Evolutionary conservation across 208 protist genomes (phyloP), one percentile per base, ranked within the genome.

Genomic region (Acanthamoeba sp.): DNA sequence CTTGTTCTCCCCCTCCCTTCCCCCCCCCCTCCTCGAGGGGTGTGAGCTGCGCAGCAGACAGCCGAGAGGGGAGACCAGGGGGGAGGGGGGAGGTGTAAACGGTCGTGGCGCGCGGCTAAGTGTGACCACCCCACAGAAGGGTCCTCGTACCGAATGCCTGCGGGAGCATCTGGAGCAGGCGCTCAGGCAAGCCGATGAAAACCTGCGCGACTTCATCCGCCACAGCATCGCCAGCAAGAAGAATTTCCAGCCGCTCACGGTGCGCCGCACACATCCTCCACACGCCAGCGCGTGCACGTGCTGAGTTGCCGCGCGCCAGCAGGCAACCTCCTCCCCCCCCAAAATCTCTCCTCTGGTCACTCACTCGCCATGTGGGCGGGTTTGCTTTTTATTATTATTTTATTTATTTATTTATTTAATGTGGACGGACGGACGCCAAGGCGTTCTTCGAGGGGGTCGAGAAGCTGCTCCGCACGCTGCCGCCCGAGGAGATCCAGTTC

Each of bases 121-220:
- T 62, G 12, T 62, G 16, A 22, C 22, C 55, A 27, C 22, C 55
- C 22, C 22, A 27, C 29, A 69, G 62, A 69, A 69, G 29, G 62
- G 62, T 0, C 62, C 62, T 69, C 62, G 62, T 22, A 69, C 62
- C 22, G 62, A 69, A 22, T 69, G 62, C 20, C 62, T 69, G n/a
- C 16, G n/a, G 62, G 62, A 69, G n/a, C n/a, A 69, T 22, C 62
- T 69, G 29, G 62, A 69, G 62, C 62, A 69, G n/a, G 62, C 62
- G n/a, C 62, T 69, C 29, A 27, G 62, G 22, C 22, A 69, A 27
- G 62, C 29, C 22, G 29, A 69, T 22, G 62, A 69, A 9, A 69
- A 22, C 29, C 29, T 69, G 62, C 22, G 22, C n/a, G 62, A 69
- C 22, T 69, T 69, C n/a, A 69, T 69, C 29, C 62, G 2, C 29